These are phyloP conservation scores for Pelargonium myrrhifolium DNA, from an alignment of 441 rosid genomes.

Conservation along the genomic window DNA sequence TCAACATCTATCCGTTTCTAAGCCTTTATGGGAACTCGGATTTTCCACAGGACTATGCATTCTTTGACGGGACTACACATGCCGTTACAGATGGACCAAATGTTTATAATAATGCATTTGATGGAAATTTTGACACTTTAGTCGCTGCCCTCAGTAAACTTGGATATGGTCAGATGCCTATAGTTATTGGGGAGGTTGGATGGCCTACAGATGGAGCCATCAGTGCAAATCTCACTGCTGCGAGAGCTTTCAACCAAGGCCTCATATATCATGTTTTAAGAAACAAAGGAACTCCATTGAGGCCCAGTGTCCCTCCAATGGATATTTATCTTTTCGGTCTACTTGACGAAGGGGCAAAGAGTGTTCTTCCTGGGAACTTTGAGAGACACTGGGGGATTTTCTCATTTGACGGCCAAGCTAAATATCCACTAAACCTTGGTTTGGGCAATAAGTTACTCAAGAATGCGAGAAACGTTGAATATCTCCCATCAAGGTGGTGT, in stretches of 20 bases:
- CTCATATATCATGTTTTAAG: constrained; percentile 55
- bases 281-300: constrained; percentile 80
- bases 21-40: constrained; percentile 81
- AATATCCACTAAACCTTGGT: constrained; percentile 69
- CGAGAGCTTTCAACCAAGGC: constrained; percentile 79
- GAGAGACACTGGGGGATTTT: constrained; percentile 98
- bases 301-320: constrained; percentile 65
- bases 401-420: constrained; percentile 95
- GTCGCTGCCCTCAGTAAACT: constrained; percentile 73
- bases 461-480: constrained; percentile 65
- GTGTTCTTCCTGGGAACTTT: constrained; percentile 69
- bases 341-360: constrained; percentile 88
- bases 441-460: constrained; percentile 55
- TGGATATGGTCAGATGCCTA: constrained; percentile 82
- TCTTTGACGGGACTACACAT: constrained; percentile 76
- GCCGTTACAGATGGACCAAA: constrained; percentile 72
- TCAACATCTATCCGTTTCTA: constrained; percentile 85
- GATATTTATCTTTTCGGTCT: constrained; percentile 82
- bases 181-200: constrained; percentile 87
- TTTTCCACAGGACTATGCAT: constrained; percentile 90
- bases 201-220: constrained; percentile 91
- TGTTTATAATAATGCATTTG: constrained; percentile 77
- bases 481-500: constrained; percentile 91
- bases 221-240: constrained; percentile 77
- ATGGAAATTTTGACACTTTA: constrained; percentile 86